phyloP scores from a whole-genome alignment of 805 yeast genomes.

The Brettanomyces sp. region DNA sequence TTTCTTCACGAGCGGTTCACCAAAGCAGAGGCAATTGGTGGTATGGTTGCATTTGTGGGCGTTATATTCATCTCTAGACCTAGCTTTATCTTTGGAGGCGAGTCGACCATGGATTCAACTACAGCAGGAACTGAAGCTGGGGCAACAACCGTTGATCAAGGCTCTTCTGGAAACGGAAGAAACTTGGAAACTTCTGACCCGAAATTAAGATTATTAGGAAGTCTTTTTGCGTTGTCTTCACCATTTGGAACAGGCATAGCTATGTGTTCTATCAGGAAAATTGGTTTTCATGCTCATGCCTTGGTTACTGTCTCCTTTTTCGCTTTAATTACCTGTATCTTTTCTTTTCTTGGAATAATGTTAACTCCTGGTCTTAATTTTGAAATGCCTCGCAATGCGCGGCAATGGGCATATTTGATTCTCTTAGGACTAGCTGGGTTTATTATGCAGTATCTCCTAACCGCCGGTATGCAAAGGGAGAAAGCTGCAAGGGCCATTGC shows the following conservation, averaged over 20 bases:
- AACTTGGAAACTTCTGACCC: conserved; percentile 40
- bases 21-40: conserved; percentile 57
- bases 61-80: conserved; percentile 81
- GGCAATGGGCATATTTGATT: conserved; percentile 58
- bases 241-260: conserved; percentile 63
- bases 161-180: not conserved
- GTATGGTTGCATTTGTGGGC: conserved; percentile 59
- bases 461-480: conserved; percentile 79
- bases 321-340: conserved; percentile 49
- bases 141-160: conserved; percentile 24
- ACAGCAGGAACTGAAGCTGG: conserved; percentile 1
- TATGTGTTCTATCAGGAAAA: conserved; percentile 59
- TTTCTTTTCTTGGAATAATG: conserved; percentile 44
- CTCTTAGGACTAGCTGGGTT: conserved; percentile 72
- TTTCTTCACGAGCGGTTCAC: conserved; percentile 61
- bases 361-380: conserved; percentile 51
- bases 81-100: conserved; percentile 48
- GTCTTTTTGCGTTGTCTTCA: conserved; percentile 54
- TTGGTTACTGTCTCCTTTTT: conserved; percentile 70
- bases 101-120: not conserved
- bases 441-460: conserved; percentile 66
- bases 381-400: conserved; percentile 46
- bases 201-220: conserved; percentile 45
- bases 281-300: conserved; percentile 76
- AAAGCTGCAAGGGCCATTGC: conserved; percentile 68